Percentiles rank a stretch among this genome's conserved stretches.
Conservation (phyloP, 768 basidiomycete species). For the Agaricus blazei region DNA sequence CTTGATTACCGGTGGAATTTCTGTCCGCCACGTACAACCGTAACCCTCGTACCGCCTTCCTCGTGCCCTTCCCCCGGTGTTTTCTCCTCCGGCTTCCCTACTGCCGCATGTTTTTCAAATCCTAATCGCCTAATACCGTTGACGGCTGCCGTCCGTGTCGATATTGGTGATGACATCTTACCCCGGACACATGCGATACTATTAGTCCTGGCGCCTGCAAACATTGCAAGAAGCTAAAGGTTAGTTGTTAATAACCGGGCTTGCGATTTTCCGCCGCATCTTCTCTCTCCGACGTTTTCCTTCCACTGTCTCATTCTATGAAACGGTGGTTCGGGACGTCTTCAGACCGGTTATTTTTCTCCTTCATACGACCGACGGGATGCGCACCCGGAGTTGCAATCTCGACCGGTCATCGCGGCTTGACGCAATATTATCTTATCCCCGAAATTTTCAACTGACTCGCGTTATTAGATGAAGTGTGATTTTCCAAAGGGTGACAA, state of each 20-base stretch:
- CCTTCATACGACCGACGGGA: not conserved
- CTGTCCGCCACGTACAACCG: not conserved
- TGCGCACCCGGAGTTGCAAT: not conserved
- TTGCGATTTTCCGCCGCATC: not conserved
- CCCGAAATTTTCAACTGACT: constrained; percentile 2
- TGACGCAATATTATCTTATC: not conserved
- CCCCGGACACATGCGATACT: constrained; percentile 2
- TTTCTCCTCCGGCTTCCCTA: constrained; percentile 9
- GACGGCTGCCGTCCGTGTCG: too few species aligned
- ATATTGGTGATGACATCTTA: not conserved
- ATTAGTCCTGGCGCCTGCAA: constrained; percentile 76
- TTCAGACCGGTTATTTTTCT: not conserved
- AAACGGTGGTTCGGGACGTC: not conserved
- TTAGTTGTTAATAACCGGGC: constrained; percentile 26
- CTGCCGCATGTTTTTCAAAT: not conserved
- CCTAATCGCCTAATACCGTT: too few species aligned
- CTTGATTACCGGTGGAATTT: too few species aligned
- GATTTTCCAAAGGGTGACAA: constrained; percentile 68
- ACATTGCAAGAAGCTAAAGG: constrained; percentile 87
- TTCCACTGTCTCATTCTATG: not conserved
- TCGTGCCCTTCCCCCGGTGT: constrained; percentile 9
- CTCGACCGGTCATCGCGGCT: not conserved
- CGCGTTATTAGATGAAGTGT: constrained; percentile 71
- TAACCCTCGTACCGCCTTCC: constrained; percentile 7
- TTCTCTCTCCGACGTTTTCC: not conserved